phyloP scores from a whole-genome alignment of 345 rosid species.

The Fremontodendron californicum region DNA sequence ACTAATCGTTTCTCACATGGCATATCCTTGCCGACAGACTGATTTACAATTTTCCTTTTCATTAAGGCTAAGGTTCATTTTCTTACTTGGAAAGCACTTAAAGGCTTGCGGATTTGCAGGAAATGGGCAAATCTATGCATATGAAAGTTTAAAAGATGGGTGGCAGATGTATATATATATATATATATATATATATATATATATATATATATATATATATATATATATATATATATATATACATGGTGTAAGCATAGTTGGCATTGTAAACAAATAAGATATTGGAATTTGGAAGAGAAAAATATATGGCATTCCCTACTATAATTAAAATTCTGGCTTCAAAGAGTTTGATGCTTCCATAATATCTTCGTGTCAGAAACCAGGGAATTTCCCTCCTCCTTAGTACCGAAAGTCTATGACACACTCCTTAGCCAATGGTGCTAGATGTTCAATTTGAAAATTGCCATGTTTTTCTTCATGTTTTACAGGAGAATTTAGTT shows the following conservation, averaged over 20 bases:
- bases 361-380: not conserved
- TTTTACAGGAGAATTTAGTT: not conserved
- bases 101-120: not conserved
- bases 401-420: not conserved
- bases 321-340: not conserved
- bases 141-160: not conserved
- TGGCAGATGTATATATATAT: too few species aligned
- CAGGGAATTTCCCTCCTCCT: not conserved
- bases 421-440: not conserved
- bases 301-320: not conserved
- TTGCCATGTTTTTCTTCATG: not conserved
- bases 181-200: too few species aligned
- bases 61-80: not conserved
- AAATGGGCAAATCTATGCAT: not conserved
- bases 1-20: not conserved
- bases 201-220: too few species aligned
- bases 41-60: not conserved
- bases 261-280: not conserved
- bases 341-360: not conserved
- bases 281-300: not conserved
- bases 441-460: constrained; percentile 1
- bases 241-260: not conserved
- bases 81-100: not conserved
- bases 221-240: not conserved
- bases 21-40: not conserved